Evolutionary conservation across 345 rosid genomes (phyloP).

Genomic region (Eucalyptus marginata): DNA sequence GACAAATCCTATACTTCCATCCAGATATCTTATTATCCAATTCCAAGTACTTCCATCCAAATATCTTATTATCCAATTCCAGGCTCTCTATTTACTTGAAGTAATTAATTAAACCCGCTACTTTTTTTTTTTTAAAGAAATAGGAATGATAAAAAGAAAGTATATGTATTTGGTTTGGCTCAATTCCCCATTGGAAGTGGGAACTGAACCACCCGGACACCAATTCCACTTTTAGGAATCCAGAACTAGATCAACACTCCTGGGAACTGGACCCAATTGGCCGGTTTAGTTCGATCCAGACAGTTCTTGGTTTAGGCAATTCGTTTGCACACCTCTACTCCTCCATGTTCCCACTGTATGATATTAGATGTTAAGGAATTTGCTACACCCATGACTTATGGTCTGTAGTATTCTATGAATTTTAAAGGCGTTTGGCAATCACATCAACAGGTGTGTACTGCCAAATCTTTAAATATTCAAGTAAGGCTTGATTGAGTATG

Average conservation of each 20-base stretch:
- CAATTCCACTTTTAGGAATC: no score
- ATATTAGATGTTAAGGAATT: background rate
- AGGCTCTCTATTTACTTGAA: no score
- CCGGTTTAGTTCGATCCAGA: fast-evolving
- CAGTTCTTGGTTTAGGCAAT: background rate
- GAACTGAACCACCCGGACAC: background rate
- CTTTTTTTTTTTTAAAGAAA: no score
- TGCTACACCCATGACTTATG: background rate
- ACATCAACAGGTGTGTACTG: background rate
- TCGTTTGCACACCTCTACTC: no score
- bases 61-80: no score
- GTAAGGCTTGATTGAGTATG: background rate
- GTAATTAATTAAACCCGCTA: no score
- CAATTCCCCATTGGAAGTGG: background rate
- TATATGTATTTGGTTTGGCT: background rate
- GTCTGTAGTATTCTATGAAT: background rate
- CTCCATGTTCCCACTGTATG: background rate
- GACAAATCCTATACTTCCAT: no score
- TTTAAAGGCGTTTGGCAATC: background rate
- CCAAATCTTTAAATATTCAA: background rate
- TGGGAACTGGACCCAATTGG: no score
- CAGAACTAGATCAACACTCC: no score
- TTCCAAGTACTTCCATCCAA: no score
- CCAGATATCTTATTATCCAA: no score
- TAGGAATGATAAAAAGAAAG: no score